Percentiles rank a stretch among this genome's conserved stretches.
phyloP scores from a whole-genome alignment of 345 rosid species.

The Eucalyptus cloeziana region DNA sequence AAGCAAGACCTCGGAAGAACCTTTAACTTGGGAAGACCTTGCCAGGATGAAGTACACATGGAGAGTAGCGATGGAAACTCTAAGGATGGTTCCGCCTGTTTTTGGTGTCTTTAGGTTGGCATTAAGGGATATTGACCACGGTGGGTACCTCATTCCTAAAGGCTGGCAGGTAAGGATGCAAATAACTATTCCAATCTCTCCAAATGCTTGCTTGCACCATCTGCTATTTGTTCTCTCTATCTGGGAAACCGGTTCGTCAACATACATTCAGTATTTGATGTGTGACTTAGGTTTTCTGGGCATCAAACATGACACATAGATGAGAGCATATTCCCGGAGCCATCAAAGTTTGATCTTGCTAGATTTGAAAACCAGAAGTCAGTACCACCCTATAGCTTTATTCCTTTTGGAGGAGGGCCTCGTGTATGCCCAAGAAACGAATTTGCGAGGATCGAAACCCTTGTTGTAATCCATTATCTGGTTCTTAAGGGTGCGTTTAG shows the following conservation, averaged over 20 bases:
- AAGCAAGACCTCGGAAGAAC: neutral
- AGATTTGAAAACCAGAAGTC: slow-evolving; percentile 10
- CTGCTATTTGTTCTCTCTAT: neutral
- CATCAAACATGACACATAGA: slow-evolving; percentile 13
- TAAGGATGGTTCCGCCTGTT: slow-evolving; percentile 20
- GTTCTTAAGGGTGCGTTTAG: too few species aligned
- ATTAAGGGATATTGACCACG: slow-evolving; percentile 19
- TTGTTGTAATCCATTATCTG: slow-evolving; percentile 26
- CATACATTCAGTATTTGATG: neutral
- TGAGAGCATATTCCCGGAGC: slow-evolving; percentile 6
- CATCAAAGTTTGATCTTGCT: slow-evolving; percentile 8
- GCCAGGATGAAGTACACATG: slow-evolving; percentile 24
- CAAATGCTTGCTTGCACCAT: neutral
- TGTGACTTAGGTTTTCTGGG: slow-evolving; percentile 2
- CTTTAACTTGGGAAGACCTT: slow-evolving; percentile 21
- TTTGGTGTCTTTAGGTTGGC: slow-evolving; percentile 39
- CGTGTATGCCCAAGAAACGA: slow-evolving; percentile 38
- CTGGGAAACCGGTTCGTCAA: neutral
- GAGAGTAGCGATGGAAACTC: slow-evolving; percentile 26
- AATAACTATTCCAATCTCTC: neutral
- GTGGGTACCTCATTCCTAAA: slow-evolving; percentile 30
- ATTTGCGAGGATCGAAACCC: slow-evolving; percentile 39
- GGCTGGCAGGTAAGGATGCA: slow-evolving; percentile 23
- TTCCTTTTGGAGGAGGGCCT: slow-evolving; percentile 34
- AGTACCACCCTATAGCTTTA: slow-evolving; percentile 6